Evolutionary conservation across 768 basidiomycete species (phyloP).

Genomic region (Boletus rubroflammeus): DNA sequence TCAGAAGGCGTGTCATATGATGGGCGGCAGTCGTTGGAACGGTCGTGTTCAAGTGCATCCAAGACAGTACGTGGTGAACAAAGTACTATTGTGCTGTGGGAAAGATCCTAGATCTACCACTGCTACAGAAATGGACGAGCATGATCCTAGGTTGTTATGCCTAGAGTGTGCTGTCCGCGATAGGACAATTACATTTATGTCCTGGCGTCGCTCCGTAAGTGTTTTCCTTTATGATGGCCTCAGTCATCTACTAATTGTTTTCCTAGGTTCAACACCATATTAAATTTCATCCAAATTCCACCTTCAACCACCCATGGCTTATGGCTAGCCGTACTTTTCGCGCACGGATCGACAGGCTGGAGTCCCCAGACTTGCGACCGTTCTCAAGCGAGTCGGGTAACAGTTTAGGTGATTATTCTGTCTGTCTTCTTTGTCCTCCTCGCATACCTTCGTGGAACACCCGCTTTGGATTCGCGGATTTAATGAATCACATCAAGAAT

Average conservation of each 20-base stretch:
- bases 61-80: conserved; percentile 10
- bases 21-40: conserved; percentile 25
- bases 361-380: not conserved
- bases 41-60: conserved; percentile 23
- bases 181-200: conserved; percentile 9
- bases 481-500: conserved; percentile 18
- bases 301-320: conserved; percentile 7
- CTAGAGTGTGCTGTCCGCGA: conserved; percentile 12
- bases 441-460: conserved; percentile 28
- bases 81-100: conserved; percentile 18
- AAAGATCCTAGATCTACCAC: conserved; percentile 24
- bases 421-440: conserved; percentile 26
- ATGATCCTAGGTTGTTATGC: conserved; percentile 18
- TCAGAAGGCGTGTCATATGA: conserved; percentile 21
- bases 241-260: not conserved
- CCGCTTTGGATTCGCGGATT: conserved; percentile 12
- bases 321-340: not conserved
- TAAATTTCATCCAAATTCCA: conserved; percentile 12
- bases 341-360: not conserved
- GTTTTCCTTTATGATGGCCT: not conserved
- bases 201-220: conserved; percentile 26
- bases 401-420: conserved; percentile 15
- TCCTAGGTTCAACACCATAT: conserved; percentile 20
- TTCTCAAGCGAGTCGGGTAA: not conserved
- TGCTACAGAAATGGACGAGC: conserved; percentile 26